phyloP scores from a whole-genome alignment of 345 rosid genomes.

The Cardamine chenopodiifolia region DNA sequence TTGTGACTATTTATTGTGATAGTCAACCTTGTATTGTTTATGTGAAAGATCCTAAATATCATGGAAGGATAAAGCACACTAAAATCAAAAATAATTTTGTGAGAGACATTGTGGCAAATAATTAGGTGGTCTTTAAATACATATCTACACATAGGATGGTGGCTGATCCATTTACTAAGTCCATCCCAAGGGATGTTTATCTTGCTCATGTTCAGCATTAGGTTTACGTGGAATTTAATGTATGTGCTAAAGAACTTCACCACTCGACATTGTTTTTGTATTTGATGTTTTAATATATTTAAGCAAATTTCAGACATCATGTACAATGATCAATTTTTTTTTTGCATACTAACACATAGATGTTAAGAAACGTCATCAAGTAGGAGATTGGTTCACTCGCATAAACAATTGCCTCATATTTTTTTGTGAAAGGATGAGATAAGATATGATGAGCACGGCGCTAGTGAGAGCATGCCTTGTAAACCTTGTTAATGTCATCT shows the following conservation, averaged over 20 bases:
- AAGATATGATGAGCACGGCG: neutral
- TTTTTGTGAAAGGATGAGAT: neutral
- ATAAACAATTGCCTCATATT: neutral
- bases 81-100: no score
- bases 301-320: neutral
- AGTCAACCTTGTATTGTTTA: no score
- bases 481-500: neutral
- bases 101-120: no score
- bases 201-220: no score
- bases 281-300: neutral
- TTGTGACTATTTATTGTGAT: no score
- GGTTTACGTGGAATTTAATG: neutral
- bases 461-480: neutral
- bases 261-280: neutral
- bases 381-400: conserved; percentile 4
- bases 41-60: no score
- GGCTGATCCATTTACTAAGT: no score
- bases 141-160: no score
- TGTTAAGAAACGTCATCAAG: neutral
- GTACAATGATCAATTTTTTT: neutral
- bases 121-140: no score
- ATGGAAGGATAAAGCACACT: no score
- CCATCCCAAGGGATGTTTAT: no score
- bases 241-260: neutral
- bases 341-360: neutral